Evolutionary conservation across 23 red algal genomes (phyloP).

Genomic region (Cyanidioschyzon merolae): DNA sequence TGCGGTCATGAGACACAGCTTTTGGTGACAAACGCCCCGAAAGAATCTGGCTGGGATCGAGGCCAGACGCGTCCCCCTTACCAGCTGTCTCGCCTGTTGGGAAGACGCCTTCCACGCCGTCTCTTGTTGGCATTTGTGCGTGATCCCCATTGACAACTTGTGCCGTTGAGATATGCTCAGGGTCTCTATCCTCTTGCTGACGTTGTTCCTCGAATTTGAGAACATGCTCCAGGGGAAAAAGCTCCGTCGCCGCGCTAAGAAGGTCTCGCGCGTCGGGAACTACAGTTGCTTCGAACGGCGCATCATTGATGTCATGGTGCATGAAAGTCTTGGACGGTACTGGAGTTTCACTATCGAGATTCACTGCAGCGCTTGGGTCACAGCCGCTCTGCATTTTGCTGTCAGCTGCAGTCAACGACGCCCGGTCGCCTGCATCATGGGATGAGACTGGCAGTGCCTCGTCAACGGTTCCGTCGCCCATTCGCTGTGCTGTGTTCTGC

Average conservation of each 20-base stretch:
- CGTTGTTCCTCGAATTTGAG: not conserved
- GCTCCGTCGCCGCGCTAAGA: not conserved
- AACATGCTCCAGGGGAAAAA: not conserved
- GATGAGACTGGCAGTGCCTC: no score
- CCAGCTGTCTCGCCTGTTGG: not conserved
- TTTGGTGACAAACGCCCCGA: not conserved
- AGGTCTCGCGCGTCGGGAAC: constrained; percentile 5
- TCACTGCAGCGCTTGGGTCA: no score
- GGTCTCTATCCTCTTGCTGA: not conserved
- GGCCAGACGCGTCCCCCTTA: not conserved
- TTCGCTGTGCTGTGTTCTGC: no score
- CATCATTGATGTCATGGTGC: constrained; percentile 5
- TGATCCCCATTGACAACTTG: not conserved
- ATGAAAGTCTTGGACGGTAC: constrained; percentile 1
- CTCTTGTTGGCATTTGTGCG: not conserved
- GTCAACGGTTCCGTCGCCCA: no score
- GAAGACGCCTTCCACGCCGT: not conserved
- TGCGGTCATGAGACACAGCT: not conserved
- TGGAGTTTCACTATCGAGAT: not conserved
- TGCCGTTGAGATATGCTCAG: not conserved
- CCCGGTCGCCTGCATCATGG: no score
- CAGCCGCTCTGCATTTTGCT: no score
- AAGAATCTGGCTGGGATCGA: not conserved
- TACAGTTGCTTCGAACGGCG: not conserved
- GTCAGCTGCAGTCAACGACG: no score